Evolutionary conservation across 23 red algal species (phyloP), one percentile per base, ranked within the genome.

Genomic region (Gracilariopsis chorda): DNA sequence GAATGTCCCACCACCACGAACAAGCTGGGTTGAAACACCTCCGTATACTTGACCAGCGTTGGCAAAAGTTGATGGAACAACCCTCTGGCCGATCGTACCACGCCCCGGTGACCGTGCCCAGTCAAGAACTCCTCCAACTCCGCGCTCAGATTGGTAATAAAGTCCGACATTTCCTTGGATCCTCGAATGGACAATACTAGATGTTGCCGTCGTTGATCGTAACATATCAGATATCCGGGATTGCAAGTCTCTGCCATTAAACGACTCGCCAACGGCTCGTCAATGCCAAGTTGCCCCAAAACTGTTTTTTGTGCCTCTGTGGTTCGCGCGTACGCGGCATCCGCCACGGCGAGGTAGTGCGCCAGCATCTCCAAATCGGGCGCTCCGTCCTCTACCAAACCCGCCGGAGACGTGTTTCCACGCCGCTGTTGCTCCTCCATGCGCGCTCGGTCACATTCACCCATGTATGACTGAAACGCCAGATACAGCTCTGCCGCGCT

Each of bases 111-210:
- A 16, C 68, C 95, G 14, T 44, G 62, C 9, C 82, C 95, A 68
- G 29, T 34, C 25, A 97, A 41, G 77, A 97, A 97, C 39, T 77
- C 84, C 46, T 74, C 87, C 36, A 80, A 41, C 43, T 97, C 86
- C 5, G 87, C 47, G 53, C 60, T 80, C 63, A 97, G 67, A 72
- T 97, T 92, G 58, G 95, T 97, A 21, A 97, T 71, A 8, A 97
- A 64, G 72, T 97, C 95, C 16, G 84, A 68, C 30, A 97, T 49
- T 23, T 88, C 91, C 58, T 93, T 86, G 42, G 95, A 93, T 42
- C 95, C 95, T 32, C 95, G 91, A n/a, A 97, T 71, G 47, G 87
- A 67, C 13, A 97, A 48, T 9, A 93, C 83, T 28, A 97, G 69
- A 11, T 58, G 49, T 34, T 77, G 39, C 4, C 53, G 62, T 1